Evolutionary conservation across 2,329 filamentous ascomycete species (phyloP), one percentile per base, ranked within the genome.

Genomic region (Neobulgaria alba): DNA sequence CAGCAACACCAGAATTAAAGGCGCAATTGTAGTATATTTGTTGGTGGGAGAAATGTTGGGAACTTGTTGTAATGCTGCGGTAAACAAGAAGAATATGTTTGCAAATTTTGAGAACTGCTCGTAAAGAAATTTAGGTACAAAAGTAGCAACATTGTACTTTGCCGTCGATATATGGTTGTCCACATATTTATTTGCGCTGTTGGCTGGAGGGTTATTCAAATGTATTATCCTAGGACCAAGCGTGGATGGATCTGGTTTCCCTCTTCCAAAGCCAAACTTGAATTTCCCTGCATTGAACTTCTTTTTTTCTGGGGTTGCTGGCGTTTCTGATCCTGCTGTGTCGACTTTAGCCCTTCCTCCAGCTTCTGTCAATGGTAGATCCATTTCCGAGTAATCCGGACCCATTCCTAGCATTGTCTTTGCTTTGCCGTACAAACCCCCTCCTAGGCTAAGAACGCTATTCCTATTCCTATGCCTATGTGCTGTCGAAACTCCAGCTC

Each of bases 81-180:
- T 98, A 64, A 98, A 96, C 61, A 98, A 76, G 83, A 98, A 98
- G 71, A 98, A 98, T 58, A 98, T 66, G 66, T 98, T 98, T 69
- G 92, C 92, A 64, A 95, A 95, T 70, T 95, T 98, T 47, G 89
- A 95, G 67, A 98, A 98, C 62, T 98, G 92, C 63, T 98, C 92
- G 62, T 90, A 88, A 42, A 98, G 71, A 65, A 98, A 98, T 64
- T 98, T 98, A 37, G 92, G 92, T 14, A 96, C 61, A 63, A 98
- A 98, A 15, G 88, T 95, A 40, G 85, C 72, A 58, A 87, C 56
- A 62, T 96, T 98, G 75, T 98, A 98, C 65, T 98, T 98, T 49
- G 92, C 84, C 4, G 92, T 98, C 31, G 90, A 96, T 48, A 98
- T 84, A 63, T 96, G 88, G 61, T 98, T 98, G 73, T 94, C 85